Base-by-base conservation (phyloP, 768 basidiomycete species). In the Boletus rex-veris region DNA sequence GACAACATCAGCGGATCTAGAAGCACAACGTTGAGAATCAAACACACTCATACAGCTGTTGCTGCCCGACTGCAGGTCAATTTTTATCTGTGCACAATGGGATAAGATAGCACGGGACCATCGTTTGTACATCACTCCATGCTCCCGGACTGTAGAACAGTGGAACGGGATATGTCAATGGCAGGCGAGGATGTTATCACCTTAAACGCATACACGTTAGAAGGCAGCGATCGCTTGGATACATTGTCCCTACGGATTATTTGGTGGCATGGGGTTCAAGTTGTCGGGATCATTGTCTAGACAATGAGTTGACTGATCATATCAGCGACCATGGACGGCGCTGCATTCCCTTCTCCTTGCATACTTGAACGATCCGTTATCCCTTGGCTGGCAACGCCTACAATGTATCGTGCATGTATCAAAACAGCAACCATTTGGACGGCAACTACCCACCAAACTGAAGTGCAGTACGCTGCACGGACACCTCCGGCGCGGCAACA, bases 261-360 rank as follows among this genome's bases (percentile, higher is more conserved):
- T 33, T 33, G 31, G 42, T 39, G 15, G 52, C 37, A 33, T 19
- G 30, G 46, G 45, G 5, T 52, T 45, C 9, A 38, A 45, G 30
- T 46, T 6, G 26, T 15, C 42, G 0, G 58, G 42, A 18, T 61
- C 58, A 15, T 55, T 42, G 16, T 44, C 18, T 2, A 61, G 41
- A 30, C 16, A 38, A 18, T 51, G 28, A 28, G 28, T 39, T 48
- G 48, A 7, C n/a, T 46, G 40, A 55, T 61, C n/a, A 53, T 55
- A 36, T 64, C 58, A 28, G 50, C 21, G 7, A 61, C 57, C 60
- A 63, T 58, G 28, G 52, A 61, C 7, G 54, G 52, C 4, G 5
- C 14, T 15, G 51, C 53, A 14, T 26, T 46, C n/a, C 58, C 62
- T 41, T 53, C 14, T n/a, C n/a, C n/a, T 52, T 19, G 12, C 2